A percentile compares a stretch with the other conserved stretches of the same genome.
Conservation (phyloP, 2,329 filamentous ascomycete genomes). For the Penicillium brevicompactum region DNA sequence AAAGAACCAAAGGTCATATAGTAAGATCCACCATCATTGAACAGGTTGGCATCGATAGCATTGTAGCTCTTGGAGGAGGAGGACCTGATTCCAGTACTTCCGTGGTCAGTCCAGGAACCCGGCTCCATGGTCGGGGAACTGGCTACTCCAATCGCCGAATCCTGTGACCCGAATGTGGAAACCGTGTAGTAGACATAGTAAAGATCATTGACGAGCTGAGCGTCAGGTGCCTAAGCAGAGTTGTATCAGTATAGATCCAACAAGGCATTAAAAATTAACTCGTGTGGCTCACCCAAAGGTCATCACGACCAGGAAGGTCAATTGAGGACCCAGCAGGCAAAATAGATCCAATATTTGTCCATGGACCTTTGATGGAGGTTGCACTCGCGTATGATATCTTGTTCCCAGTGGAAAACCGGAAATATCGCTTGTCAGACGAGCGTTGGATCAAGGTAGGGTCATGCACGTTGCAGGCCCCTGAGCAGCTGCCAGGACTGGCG, state of each 20-base stretch:
- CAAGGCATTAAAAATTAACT: no score
- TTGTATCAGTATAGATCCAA: no score
- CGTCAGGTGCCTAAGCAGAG: conserved; percentile 70
- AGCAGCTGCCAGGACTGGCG: no score
- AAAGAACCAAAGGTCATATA: conserved; percentile 68
- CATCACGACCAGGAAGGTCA: conserved; percentile 48
- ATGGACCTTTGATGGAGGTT: conserved; percentile 51
- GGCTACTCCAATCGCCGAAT: conserved; percentile 63
- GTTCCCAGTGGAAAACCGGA: conserved; percentile 56
- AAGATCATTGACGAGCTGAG: conserved; percentile 56
- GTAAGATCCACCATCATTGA: conserved; percentile 46
- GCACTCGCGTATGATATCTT: conserved; percentile 54
- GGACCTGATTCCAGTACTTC: conserved; percentile 40
- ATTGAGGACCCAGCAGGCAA: conserved; percentile 51
- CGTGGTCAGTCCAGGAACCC: conserved; percentile 38
- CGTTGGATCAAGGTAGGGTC: conserved; percentile 54
- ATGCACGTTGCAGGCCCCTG: conserved; percentile 41
- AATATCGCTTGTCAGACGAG: conserved; percentile 53
- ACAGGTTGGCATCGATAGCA: conserved; percentile 62
- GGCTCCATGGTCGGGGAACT: conserved; percentile 48
- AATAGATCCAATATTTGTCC: conserved; percentile 51
- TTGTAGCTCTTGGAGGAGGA: conserved; percentile 53
- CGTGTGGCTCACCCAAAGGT: conserved; percentile 57
- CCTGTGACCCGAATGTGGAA: conserved; percentile 62
- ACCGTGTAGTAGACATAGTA: conserved; percentile 71